These are phyloP conservation scores for Pseudogymnoascus sp. DNA, from an alignment of 2,329 filamentous ascomycete species.

Conservation along the genomic window DNA sequence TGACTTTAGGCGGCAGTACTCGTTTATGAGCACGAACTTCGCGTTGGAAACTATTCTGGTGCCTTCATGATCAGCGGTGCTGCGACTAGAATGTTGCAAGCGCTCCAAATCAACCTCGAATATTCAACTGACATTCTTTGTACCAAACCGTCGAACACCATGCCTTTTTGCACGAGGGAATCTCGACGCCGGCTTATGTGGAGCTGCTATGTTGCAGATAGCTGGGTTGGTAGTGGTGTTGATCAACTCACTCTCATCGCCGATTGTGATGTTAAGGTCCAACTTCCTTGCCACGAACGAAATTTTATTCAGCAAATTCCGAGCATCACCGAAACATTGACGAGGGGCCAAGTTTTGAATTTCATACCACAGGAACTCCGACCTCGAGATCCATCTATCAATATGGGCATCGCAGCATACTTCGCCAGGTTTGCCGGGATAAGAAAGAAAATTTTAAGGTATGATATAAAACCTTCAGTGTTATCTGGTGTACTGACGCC, in stretches of 20 bases:
- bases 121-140: conserved; percentile 28
- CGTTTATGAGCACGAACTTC: conserved; percentile 28
- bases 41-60: conserved; percentile 28
- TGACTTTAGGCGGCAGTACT: conserved; percentile 24
- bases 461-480: too few species aligned
- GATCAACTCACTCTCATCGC: conserved; percentile 27
- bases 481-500: background rate
- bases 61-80: conserved; percentile 29
- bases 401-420: background rate
- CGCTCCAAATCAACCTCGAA: conserved; percentile 29
- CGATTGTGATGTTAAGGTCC: conserved; percentile 28
- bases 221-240: conserved; percentile 27
- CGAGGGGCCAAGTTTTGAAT: conserved; percentile 18
- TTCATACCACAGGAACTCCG: conserved; percentile 9
- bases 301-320: conserved; percentile 27
- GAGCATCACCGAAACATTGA: conserved; percentile 26
- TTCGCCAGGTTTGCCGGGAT: conserved; percentile 1
- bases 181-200: conserved; percentile 28
- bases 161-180: conserved; percentile 21
- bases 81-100: conserved; percentile 27
- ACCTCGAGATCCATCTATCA: background rate
- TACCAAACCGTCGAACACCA: conserved; percentile 16
- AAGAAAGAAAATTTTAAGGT: conserved; percentile 10
- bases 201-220: conserved; percentile 28
- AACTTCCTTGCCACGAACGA: conserved; percentile 23